These are phyloP conservation scores for Drosera spatulata DNA, from an alignment of 179 eudicot species.

Conservation along the genomic window DNA sequence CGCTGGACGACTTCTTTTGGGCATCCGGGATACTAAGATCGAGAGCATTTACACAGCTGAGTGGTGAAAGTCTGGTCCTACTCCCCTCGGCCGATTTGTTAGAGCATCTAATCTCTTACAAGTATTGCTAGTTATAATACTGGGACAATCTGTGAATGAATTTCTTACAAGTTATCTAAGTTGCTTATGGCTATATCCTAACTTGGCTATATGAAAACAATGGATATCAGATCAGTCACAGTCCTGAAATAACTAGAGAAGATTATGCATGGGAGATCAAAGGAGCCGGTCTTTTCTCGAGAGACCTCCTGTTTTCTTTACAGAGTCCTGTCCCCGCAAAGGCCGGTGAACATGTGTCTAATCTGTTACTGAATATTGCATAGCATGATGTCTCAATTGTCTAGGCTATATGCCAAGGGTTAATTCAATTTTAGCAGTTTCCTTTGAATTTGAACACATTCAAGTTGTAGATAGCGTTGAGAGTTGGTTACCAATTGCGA, in stretches of 20 bases:
- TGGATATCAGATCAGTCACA: constrained; percentile 70
- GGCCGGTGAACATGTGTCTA: constrained; percentile 88
- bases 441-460: background rate
- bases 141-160: too few species aligned
- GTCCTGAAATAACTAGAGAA: constrained; percentile 53
- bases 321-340: constrained; percentile 58
- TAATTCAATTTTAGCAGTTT: background rate
- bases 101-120: constrained; percentile 3
- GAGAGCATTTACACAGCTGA: constrained; percentile 60
- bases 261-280: constrained; percentile 73
- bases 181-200: background rate
- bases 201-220: constrained; percentile 3
- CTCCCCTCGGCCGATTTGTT: constrained; percentile 94
- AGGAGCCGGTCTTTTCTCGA: constrained; percentile 92
- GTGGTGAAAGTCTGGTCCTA: constrained; percentile 18
- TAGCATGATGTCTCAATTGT: too few species aligned
- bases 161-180: too few species aligned
- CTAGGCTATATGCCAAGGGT: too few species aligned
- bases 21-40: constrained; percentile 89
- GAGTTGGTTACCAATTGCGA: too few species aligned
- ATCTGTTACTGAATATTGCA: too few species aligned
- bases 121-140: too few species aligned
- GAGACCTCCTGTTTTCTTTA: constrained; percentile 3
- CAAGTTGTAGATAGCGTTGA: too few species aligned
- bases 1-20: constrained; percentile 81